Evolutionary conservation across 148 eudicot species (phyloP).

Genomic region (Hydrangea macrophylla): DNA sequence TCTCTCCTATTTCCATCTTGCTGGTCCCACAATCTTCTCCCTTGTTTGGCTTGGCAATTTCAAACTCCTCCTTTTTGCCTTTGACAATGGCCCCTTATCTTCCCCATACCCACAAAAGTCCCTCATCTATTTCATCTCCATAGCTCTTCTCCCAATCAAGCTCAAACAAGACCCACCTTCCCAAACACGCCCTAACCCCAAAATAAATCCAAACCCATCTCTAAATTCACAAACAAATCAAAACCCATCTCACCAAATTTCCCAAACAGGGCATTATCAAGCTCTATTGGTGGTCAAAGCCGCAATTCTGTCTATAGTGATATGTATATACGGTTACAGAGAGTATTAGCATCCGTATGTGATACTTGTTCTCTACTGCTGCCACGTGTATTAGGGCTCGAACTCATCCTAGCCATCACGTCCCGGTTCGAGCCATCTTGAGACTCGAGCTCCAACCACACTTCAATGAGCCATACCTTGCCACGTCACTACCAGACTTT

Average conservation of each 20-base stretch:
- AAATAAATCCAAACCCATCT: no score
- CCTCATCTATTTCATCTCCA: slow-evolving; percentile 37
- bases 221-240: no score
- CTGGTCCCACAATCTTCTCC: slow-evolving; percentile 33
- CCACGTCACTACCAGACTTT: slow-evolving; percentile 63
- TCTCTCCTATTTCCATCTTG: slow-evolving; percentile 34
- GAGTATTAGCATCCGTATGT: slow-evolving; percentile 18
- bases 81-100: slow-evolving; percentile 36
- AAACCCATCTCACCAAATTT: no score
- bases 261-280: background rate
- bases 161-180: slow-evolving; percentile 14
- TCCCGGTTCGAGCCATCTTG: slow-evolving; percentile 25
- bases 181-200: background rate
- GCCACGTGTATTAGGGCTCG: slow-evolving; percentile 44
- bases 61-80: slow-evolving; percentile 53
- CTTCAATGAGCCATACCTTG: slow-evolving; percentile 48
- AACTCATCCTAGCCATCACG: slow-evolving; percentile 29
- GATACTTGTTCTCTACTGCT: slow-evolving; percentile 31
- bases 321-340: slow-evolving; percentile 21
- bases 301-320: slow-evolving; percentile 23
- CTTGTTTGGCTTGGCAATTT: slow-evolving; percentile 57
- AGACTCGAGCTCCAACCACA: slow-evolving; percentile 49
- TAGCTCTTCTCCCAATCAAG: slow-evolving; percentile 56
- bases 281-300: slow-evolving; percentile 23
- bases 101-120: slow-evolving; percentile 23